Conservation (phyloP, 768 basidiomycete species). For the Hortiboletus flavorubellus region DNA sequence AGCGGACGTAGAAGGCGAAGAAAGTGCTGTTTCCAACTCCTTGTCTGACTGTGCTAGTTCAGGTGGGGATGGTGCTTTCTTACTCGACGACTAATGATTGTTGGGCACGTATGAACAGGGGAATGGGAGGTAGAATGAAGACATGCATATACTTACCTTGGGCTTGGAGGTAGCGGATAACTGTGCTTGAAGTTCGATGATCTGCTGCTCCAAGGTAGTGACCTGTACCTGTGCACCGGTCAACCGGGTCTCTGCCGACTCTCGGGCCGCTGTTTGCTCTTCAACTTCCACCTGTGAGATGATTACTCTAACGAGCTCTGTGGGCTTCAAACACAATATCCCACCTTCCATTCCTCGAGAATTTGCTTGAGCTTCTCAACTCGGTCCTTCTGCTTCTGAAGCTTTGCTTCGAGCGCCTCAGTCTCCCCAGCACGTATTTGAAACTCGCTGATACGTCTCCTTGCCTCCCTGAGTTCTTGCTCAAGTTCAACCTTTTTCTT, state of each 20-base stretch:
- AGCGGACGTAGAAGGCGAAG: conserved; percentile 15
- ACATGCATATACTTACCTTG: conserved; percentile 11
- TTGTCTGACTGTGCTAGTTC: conserved; percentile 17
- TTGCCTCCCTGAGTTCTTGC: conserved; percentile 46
- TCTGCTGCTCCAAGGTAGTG: conserved; percentile 33
- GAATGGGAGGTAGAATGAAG: conserved; percentile 16
- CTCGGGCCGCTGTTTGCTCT: conserved; percentile 35
- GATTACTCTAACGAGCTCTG: not conserved
- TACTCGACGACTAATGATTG: conserved; percentile 10
- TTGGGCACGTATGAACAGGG: not conserved
- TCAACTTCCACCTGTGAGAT: conserved; percentile 37
- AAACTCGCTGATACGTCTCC: conserved; percentile 31
- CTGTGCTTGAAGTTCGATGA: conserved; percentile 44
- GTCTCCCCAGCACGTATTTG: conserved; percentile 24
- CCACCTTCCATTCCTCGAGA: conserved; percentile 47
- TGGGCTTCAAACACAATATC: not conserved
- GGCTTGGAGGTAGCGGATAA: conserved; percentile 38
- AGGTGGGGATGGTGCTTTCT: conserved; percentile 7
- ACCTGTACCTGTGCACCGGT: conserved; percentile 31
- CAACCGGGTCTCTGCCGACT: conserved; percentile 34
- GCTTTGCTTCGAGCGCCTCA: conserved; percentile 33
- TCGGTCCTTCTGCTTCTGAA: conserved; percentile 43
- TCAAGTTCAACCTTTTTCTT: conserved; percentile 58
- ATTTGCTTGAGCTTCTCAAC: conserved; percentile 41
- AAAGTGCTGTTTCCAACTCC: conserved; percentile 21